Conservation (phyloP, 2,329 filamentous ascomycete species). For the Phaeosphaeria sp. region DNA sequence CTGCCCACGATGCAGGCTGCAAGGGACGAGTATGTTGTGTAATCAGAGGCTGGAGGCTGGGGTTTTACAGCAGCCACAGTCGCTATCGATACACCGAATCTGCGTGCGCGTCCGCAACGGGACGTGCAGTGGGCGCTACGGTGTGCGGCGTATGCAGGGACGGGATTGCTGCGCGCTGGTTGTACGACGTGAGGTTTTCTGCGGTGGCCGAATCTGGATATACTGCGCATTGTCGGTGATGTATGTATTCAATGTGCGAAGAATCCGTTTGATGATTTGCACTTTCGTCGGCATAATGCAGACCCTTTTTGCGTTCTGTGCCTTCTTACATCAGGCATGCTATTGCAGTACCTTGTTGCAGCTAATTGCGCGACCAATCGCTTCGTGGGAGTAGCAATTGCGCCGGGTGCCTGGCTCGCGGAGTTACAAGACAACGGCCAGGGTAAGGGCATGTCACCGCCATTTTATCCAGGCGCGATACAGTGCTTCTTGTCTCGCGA, state of each 20-base stretch:
- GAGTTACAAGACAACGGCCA: not conserved
- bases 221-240: not conserved
- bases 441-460: not conserved
- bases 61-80: not conserved
- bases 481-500: not conserved
- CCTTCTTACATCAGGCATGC: not conserved
- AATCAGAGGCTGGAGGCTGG: not conserved
- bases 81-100: slow-evolving; percentile 9
- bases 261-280: not conserved
- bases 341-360: not conserved
- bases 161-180: not conserved
- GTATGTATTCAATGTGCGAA: not conserved
- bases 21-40: slow-evolving; percentile 1
- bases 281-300: not conserved
- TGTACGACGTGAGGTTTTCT: not conserved
- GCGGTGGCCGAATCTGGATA: not conserved
- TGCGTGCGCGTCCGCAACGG: not conserved
- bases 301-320: not conserved
- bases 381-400: not conserved
- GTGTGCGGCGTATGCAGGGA: not conserved
- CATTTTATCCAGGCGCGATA: not conserved
- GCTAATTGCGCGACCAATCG: slow-evolving; percentile 1
- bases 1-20: not conserved
- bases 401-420: not conserved
- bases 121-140: too few species aligned